Conservation (phyloP, 495 filamentous ascomycete species). For the Penicillium crystallinum region DNA sequence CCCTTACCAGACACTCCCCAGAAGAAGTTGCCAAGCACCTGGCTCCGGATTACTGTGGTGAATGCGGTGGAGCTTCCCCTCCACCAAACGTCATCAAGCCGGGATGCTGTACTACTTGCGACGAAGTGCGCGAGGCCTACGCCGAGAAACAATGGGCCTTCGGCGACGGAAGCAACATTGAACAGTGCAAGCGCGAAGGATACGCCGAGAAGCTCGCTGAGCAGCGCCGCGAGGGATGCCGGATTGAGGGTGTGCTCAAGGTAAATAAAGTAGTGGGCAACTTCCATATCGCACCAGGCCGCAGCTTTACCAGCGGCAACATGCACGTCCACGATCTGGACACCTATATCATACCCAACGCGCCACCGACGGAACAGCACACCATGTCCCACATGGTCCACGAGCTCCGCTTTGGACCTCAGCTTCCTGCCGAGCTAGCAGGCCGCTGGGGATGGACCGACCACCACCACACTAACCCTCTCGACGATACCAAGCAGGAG, state of each 20-base stretch:
- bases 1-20: constrained; percentile 48
- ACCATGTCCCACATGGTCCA: constrained; percentile 91
- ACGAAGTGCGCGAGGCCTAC: constrained; percentile 93
- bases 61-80: constrained; percentile 79
- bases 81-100: constrained; percentile 63
- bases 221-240: constrained; percentile 87
- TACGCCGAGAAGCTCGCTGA: constrained; percentile 81
- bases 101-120: constrained; percentile 94
- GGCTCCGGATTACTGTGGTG: constrained; percentile 86
- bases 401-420: constrained; percentile 85
- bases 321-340: constrained; percentile 97
- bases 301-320: constrained; percentile 88
- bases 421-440: constrained; percentile 72
- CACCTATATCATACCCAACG: constrained; percentile 69
- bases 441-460: constrained; percentile 73
- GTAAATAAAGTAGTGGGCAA: constrained; percentile 99
- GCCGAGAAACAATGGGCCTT: constrained; percentile 86
- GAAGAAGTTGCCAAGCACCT: constrained; percentile 74
- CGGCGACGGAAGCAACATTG: constrained; percentile 82
- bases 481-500: constrained; percentile 75
- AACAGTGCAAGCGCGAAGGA: constrained; percentile 93
- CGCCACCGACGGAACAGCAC: constrained; percentile 55
- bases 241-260: constrained; percentile 84
- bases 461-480: constrained; percentile 85
- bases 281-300: constrained; percentile 96